These are phyloP conservation scores for Erucastrum elatum DNA, from an alignment of 345 rosid genomes.

Conservation along the genomic window DNA sequence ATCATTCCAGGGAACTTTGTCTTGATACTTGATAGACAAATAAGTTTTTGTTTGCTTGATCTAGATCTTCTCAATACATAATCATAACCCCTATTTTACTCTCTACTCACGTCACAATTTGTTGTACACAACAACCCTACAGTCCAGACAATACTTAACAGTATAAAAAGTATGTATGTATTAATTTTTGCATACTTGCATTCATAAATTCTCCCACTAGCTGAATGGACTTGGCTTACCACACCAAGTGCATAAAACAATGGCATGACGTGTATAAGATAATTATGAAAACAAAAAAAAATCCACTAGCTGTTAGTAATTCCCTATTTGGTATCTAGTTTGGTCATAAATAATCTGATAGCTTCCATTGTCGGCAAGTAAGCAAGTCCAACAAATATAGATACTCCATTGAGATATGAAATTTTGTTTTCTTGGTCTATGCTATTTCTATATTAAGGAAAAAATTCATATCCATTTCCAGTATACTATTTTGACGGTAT, in stretches of 20 bases:
- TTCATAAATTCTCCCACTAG: not conserved
- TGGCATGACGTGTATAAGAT: not conserved
- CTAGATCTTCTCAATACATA: not conserved
- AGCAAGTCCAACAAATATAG: not conserved
- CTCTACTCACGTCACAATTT: not conserved
- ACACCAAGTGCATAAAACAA: not conserved
- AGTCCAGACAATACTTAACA: not conserved
- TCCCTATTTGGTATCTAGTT: not conserved
- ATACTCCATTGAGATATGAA: no score
- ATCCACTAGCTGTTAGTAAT: not conserved
- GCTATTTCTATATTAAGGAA: no score
- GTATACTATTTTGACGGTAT: no score
- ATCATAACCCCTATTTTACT: not conserved
- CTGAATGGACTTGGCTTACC: not conserved
- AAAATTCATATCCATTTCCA: no score
- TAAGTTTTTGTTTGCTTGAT: not conserved
- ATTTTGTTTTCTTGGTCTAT: no score
- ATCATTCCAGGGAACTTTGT: not conserved
- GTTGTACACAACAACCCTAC: not conserved
- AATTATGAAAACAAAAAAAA: not conserved
- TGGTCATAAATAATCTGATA: not conserved
- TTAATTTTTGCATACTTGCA: not conserved
- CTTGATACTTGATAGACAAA: not conserved
- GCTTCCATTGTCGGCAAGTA: not conserved
- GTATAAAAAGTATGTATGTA: not conserved